Percentiles rank a stretch among this genome's conserved stretches.
Conservation (phyloP, 192 early-diverging fungal genomes). For the Coemansia sp. region DNA sequence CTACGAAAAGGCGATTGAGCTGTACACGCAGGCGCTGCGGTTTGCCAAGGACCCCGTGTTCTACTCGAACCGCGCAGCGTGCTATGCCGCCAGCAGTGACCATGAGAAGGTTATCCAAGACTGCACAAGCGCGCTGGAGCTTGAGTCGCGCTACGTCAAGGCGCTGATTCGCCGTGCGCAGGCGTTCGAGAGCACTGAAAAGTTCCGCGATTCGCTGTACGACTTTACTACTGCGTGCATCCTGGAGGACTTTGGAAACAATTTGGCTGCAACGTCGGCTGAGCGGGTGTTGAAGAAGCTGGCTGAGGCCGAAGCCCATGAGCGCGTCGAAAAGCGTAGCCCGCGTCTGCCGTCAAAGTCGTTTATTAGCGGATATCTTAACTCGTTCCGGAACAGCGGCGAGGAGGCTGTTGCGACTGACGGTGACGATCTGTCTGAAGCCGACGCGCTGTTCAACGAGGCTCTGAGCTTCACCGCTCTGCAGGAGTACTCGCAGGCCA, state of each 20-base stretch:
- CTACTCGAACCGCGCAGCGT: constrained; percentile 95
- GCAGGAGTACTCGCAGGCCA: constrained; percentile 62
- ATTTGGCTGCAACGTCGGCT: constrained; percentile 69
- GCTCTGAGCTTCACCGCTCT: constrained; percentile 56
- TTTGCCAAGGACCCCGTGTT: constrained; percentile 82
- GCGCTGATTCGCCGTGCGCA: constrained; percentile 72
- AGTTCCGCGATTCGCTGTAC: constrained; percentile 60
- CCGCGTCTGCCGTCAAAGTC: constrained; percentile 83
- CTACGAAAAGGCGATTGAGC: constrained; percentile 79
- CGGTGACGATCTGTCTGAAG: constrained; percentile 32
- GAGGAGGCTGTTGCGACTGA: constrained; percentile 28
- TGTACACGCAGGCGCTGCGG: constrained; percentile 87
- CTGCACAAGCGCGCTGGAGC: constrained; percentile 75
- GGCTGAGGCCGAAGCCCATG: constrained; percentile 72
- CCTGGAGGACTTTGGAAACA: constrained; percentile 92
- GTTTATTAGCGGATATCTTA: constrained; percentile 91
- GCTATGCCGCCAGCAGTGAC: constrained; percentile 74
- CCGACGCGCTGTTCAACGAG: constrained; percentile 54
- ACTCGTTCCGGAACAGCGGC: constrained; percentile 73
- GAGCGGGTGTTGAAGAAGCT: constrained; percentile 88
- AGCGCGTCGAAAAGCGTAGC: constrained; percentile 60
- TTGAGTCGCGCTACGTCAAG: constrained; percentile 89
- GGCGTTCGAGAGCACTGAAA: constrained; percentile 60
- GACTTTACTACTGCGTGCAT: constrained; percentile 93
- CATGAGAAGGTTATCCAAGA: constrained; percentile 79